These are phyloP conservation scores for Crithidia expoeki DNA, from an alignment of 208 protist species.

Conservation along the genomic window DNA sequence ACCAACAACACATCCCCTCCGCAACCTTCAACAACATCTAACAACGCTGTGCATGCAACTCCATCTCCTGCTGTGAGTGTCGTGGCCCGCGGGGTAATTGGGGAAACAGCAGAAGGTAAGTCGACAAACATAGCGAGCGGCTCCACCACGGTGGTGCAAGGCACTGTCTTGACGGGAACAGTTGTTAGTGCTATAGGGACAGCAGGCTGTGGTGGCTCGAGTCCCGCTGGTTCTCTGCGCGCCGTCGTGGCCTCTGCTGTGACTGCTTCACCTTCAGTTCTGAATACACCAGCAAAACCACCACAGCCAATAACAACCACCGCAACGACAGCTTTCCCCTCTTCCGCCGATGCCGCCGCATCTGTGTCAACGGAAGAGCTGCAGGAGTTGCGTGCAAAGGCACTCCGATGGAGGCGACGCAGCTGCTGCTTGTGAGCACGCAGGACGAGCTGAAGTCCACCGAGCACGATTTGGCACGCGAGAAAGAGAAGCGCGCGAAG, in stretches of 20 bases:
- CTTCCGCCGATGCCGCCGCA: not conserved
- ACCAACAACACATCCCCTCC: not conserved
- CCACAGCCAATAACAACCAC: not conserved
- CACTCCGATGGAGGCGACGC: constrained; percentile 24
- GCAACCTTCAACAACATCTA: not conserved
- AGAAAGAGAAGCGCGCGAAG: constrained; percentile 9
- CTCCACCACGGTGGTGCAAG: constrained; percentile 10
- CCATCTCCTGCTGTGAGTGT: not conserved
- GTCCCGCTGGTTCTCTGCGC: not conserved
- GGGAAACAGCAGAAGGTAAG: not conserved
- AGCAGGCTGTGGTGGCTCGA: not conserved
- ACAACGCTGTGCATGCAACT: not conserved
- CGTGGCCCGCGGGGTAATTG: constrained; percentile 17
- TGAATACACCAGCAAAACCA: not conserved
- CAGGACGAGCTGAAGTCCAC: constrained; percentile 14
- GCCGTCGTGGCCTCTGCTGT: constrained; percentile 13
- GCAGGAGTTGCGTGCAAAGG: constrained; percentile 23
- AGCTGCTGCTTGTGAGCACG: constrained; percentile 25
- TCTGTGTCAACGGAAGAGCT: constrained; percentile 15
- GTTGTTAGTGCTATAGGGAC: constrained; percentile 8
- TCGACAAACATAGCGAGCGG: not conserved
- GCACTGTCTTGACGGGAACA: constrained; percentile 20
- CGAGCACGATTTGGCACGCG: not conserved
- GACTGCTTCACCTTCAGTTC: not conserved
- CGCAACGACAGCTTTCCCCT: not conserved